phyloP scores from a whole-genome alignment of 805 yeast species.

The Candida patagonica region DNA sequence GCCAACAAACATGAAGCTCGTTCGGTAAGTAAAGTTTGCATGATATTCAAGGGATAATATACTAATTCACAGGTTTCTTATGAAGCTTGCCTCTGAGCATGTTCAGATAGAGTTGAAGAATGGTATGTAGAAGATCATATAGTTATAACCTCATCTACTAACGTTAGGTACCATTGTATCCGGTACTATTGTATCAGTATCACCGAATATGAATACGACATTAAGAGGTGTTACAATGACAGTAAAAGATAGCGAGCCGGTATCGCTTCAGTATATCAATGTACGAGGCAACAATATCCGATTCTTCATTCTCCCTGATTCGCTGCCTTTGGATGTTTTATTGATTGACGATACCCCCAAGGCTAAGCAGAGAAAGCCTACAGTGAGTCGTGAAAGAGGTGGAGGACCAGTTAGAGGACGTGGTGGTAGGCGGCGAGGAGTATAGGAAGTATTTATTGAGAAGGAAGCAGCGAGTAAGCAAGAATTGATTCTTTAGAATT shows the following conservation, averaged over 20 bases:
- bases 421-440: slow-evolving; percentile 22
- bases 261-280: slow-evolving; percentile 65
- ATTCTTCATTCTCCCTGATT: slow-evolving; percentile 75
- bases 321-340: slow-evolving; percentile 52
- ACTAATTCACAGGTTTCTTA: slow-evolving; percentile 43
- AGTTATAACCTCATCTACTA: neutral
- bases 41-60: neutral
- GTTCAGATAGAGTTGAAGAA: slow-evolving; percentile 88
- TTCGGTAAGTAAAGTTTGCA: slow-evolving; percentile 29
- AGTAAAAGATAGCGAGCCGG: slow-evolving; percentile 58
- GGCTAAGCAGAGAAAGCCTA: slow-evolving; percentile 24
- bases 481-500: no score
- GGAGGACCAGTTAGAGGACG: slow-evolving; percentile 19
- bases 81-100: slow-evolving; percentile 77
- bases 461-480: neutral
- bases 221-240: slow-evolving; percentile 74
- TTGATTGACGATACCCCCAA: slow-evolving; percentile 37
- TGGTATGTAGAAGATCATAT: slow-evolving; percentile 36
- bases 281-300: slow-evolving; percentile 86
- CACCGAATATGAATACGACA: slow-evolving; percentile 86
- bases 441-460: neutral
- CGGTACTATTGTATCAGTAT: slow-evolving; percentile 76
- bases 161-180: slow-evolving; percentile 49
- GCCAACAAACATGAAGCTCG: slow-evolving; percentile 46
- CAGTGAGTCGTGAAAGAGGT: slow-evolving; percentile 18